These are phyloP conservation scores for Davidsoniella neocaledoniae DNA, from an alignment of 2,329 filamentous ascomycete genomes.

Conservation along the genomic window DNA sequence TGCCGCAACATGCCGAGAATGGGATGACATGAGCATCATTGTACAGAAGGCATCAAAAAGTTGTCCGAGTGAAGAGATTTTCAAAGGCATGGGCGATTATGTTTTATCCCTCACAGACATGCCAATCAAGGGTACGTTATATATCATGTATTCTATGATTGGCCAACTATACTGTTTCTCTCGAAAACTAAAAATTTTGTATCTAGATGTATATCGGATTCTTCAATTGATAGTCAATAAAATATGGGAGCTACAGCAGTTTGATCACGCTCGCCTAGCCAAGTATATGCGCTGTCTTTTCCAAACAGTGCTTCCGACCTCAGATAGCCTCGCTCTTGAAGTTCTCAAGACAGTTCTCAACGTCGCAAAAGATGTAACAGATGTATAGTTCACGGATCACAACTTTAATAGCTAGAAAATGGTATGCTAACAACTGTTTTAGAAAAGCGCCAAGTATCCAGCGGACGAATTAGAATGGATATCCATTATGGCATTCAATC, in stretches of 20 bases:
- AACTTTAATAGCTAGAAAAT: not conserved
- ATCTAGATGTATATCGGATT: conserved; percentile 30
- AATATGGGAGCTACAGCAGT: conserved; percentile 39
- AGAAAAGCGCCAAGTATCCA: conserved; percentile 32
- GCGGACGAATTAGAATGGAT: conserved; percentile 59
- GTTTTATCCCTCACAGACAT: conserved; percentile 34
- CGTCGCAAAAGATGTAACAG: conserved; percentile 32
- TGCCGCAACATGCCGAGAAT: conserved; percentile 46
- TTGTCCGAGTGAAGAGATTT: conserved; percentile 29
- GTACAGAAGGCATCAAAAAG: conserved; percentile 31
- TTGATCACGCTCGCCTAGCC: conserved; percentile 43
- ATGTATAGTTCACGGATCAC: conserved; percentile 22
- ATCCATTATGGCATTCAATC: conserved; percentile 52
- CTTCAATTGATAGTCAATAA: conserved; percentile 55
- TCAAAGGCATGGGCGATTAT: conserved; percentile 50
- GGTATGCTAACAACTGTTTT: conserved; percentile 7
- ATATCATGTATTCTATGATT: not conserved
- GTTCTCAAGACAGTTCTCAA: conserved; percentile 46
- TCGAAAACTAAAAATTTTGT: conserved; percentile 1
- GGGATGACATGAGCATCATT: conserved; percentile 46
- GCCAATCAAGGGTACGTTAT: conserved; percentile 31
- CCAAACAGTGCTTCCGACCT: conserved; percentile 43
- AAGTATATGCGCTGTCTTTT: conserved; percentile 69
- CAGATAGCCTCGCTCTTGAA: conserved; percentile 37
- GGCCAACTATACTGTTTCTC: not conserved